These are phyloP conservation scores for Draba incana DNA, from an alignment of 345 rosid genomes.

Conservation along the genomic window DNA sequence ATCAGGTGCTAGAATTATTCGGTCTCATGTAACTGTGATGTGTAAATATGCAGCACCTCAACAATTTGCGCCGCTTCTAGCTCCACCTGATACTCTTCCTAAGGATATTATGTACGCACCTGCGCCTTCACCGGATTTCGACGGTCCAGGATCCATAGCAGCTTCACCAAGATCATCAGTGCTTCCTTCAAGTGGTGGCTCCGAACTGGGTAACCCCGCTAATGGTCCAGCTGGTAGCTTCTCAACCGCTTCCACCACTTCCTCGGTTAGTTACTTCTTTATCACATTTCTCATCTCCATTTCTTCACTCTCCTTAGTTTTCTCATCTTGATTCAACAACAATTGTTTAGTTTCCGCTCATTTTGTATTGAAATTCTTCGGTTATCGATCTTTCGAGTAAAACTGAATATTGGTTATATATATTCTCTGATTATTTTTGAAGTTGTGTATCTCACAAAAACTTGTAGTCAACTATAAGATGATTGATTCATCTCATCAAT, in stretches of 20 bases:
- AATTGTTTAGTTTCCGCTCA: slow-evolving; percentile 24
- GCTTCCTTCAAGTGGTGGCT: slow-evolving; percentile 60
- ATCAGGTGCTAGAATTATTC: not conserved
- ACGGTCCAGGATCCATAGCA: slow-evolving; percentile 47
- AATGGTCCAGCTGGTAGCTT: slow-evolving; percentile 66
- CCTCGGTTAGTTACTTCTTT: slow-evolving; percentile 40
- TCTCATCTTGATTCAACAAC: slow-evolving; percentile 30
- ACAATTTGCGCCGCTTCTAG: slow-evolving; percentile 79
- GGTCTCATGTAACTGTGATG: slow-evolving; percentile 15
- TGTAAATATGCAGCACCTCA: slow-evolving; percentile 61
- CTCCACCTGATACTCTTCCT: slow-evolving; percentile 71
- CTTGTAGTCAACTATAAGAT: slow-evolving; percentile 31
- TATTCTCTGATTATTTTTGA: slow-evolving; percentile 15
- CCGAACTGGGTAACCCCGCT: slow-evolving; percentile 63
- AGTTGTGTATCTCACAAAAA: slow-evolving; percentile 31
- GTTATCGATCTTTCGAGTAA: slow-evolving; percentile 16
- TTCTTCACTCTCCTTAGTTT: slow-evolving; percentile 16
- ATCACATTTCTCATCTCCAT: slow-evolving; percentile 31
- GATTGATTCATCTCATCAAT: slow-evolving; percentile 15
- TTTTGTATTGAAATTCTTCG: slow-evolving; percentile 9
- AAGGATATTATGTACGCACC: slow-evolving; percentile 65
- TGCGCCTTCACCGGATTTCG: slow-evolving; percentile 47
- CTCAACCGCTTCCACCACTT: slow-evolving; percentile 47
- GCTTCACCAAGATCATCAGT: slow-evolving; percentile 52
- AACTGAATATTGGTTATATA: slow-evolving; percentile 21